Base-by-base conservation (phyloP, 2,329 filamentous ascomycete species). In the Alternaria sp. region DNA sequence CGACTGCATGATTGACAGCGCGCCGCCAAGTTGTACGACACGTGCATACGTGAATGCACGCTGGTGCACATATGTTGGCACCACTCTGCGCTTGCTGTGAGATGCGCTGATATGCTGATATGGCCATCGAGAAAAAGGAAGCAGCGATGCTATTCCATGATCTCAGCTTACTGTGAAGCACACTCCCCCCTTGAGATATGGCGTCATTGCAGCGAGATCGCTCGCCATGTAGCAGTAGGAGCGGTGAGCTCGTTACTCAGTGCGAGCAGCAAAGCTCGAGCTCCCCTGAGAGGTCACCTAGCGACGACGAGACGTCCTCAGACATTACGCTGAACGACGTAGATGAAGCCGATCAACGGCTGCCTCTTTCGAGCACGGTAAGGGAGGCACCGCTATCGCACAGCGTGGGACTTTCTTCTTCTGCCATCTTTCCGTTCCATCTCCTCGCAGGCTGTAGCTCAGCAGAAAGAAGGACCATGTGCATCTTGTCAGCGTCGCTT, bases 371-470 rank as follows among this genome's bases (percentile, higher is more conserved):
- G 46, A 40, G 59, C 9, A 47, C 56, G 6, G 26, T 67, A 54
- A 58, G 28, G 26, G 26, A 55, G 17, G 45, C 23, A 15, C 36
- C 59, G 19, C 44, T 30, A 21, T 50, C 55, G 32, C 57, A 57
- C 19, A 54, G 23, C 32, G 28, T 36, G 45, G 8, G 47, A 21
- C 40, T 55, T 49, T 21, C 57, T 10, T 45, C 28, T 40, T 40
- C 19, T 52, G 49, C 21, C 15, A 23, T 71, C 54, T 72, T 74
- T 57, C 69, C 69, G 2, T 59, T 73, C 44, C 71, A 75, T 63
- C 71, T 75, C 46, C 54, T 74, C 25, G 70, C 72, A 12, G 76
- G 66, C 46, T 80, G 77, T 65, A 75, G 69, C 61, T 59, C 69
- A 12, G 65, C 66, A 44, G 70, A 61, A 10, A 62, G 77, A 66